Percentiles rank a stretch among this genome's conserved stretches.
These are phyloP conservation scores for Coemansia sp. DNA, from an alignment of 192 early-diverging fungal genomes.

Conservation along the genomic window DNA sequence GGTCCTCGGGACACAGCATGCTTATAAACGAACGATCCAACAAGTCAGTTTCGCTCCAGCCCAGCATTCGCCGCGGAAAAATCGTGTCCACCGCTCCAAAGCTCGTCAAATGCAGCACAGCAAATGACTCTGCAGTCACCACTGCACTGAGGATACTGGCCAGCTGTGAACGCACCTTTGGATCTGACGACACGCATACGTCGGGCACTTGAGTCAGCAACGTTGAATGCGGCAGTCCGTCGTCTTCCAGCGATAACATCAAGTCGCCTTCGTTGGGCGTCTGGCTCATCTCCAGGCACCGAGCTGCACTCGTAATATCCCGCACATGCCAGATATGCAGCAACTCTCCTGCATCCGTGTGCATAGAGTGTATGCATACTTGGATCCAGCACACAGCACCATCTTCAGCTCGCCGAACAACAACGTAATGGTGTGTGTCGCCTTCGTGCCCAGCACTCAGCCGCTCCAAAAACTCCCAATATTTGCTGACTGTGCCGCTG, in stretches of 20 bases:
- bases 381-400: slow-evolving; percentile 41
- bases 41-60: slow-evolving; percentile 33
- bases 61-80: slow-evolving; percentile 47
- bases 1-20: slow-evolving; percentile 38
- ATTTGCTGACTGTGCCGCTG: slow-evolving; percentile 13
- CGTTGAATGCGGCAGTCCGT: slow-evolving; percentile 41
- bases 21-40: slow-evolving; percentile 49
- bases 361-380: slow-evolving; percentile 29
- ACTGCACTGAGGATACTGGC: slow-evolving; percentile 21
- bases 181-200: slow-evolving; percentile 10
- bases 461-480: slow-evolving; percentile 36
- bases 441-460: slow-evolving; percentile 9
- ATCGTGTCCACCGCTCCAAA: slow-evolving; percentile 47
- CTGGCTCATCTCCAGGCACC: slow-evolving; percentile 37
- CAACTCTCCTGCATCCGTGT: slow-evolving; percentile 10
- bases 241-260: slow-evolving; percentile 41
- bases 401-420: slow-evolving; percentile 38
- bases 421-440: slow-evolving; percentile 37
- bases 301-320: slow-evolving; percentile 34
- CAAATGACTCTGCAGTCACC: slow-evolving; percentile 28
- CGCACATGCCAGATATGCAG: slow-evolving; percentile 42
- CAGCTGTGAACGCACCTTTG: slow-evolving; percentile 14
- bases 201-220: slow-evolving; percentile 33
- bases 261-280: slow-evolving; percentile 16
- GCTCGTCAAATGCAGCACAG: slow-evolving; percentile 40